Conservation (phyloP, 352 stramenopile species). For the Globisporangium sylvaticum region DNA sequence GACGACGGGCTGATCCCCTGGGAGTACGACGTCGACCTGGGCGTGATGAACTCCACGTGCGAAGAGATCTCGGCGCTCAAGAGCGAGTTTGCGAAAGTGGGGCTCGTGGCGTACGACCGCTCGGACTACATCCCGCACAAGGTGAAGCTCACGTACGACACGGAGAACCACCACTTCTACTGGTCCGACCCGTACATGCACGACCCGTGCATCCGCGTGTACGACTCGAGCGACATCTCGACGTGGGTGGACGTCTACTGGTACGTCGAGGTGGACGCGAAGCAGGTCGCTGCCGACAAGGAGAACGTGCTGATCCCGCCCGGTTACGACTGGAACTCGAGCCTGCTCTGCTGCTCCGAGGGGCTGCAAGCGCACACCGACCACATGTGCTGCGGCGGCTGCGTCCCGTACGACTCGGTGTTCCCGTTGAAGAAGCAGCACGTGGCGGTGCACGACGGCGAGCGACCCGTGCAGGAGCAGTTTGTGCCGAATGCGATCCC, state of each 20-base stretch:
- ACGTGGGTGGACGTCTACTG: conserved; percentile 84
- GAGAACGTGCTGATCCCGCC: conserved; percentile 52
- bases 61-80: conserved; percentile 66
- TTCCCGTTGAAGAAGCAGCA: conserved; percentile 52
- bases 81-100: conserved; percentile 49
- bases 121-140: conserved; percentile 75
- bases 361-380: conserved; percentile 56
- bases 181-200: conserved; percentile 72
- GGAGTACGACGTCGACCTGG: conserved; percentile 82
- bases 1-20: conserved; percentile 72
- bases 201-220: conserved; percentile 74
- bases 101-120: conserved; percentile 65
- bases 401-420: conserved; percentile 50
- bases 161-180: conserved; percentile 78
- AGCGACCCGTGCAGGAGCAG: conserved; percentile 42
- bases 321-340: conserved; percentile 58
- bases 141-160: conserved; percentile 82
- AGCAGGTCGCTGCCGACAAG: conserved; percentile 36
- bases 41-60: conserved; percentile 72
- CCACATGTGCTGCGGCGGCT: conserved; percentile 75
- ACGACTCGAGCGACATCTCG: conserved; percentile 48
- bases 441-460: conserved; percentile 46
- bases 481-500: conserved; percentile 48
- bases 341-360: conserved; percentile 69
- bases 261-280: conserved; percentile 59